Base-by-base conservation (phyloP, 345 rosid species). In the Reutealis trisperma region DNA sequence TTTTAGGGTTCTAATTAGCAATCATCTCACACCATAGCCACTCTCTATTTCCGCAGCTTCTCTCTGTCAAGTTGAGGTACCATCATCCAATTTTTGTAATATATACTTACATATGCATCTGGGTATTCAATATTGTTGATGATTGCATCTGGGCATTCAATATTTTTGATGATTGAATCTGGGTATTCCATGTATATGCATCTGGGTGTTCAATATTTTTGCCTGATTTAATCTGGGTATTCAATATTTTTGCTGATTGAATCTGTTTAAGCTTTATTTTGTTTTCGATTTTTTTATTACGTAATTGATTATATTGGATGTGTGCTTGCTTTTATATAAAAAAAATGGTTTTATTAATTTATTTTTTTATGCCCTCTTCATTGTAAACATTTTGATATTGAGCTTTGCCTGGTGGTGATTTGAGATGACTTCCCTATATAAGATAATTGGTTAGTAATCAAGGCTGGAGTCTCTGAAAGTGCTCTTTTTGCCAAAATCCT, bases 381-480 rank as follows among this genome's bases (percentile, higher is more conserved):
- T 52, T 42, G 62, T 69, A 42, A 55, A n/a, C 34, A 45, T 74
- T 58, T 49, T 79, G 81, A 55, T 78, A 61, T 62, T 44, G 25
- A 15, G 34, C 58, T 47, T 63, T 66, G 74, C 51, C 58, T 21
- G 32, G 69, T 22, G 41, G 71, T 72, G 82, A 59, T 59, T 77
- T 66, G 77, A 63, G 54, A 65, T 71, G 74, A 24, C 13, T 45
- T 54, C 59, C 80, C 81, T 54, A 25, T 3, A 0, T 54, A 63
- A 52, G 67, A 45, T 16, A 52, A 71, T n/a, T 58, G 32, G 62
- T 55, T 51, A 67, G 8, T 68, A 83, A 90, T 88, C 90, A 84
- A 85, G 90, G 93, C 88, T 85, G 90, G 89, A 85, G 75, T 88
- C 91, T 90, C 87, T 68, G 64, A 82, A 81, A 68, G 72, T 77